Percentiles rank a stretch among this genome's conserved stretches.
Evolutionary conservation across 2,329 filamentous ascomycete species (phyloP).

Genomic region (Eurotiales sp.): DNA sequence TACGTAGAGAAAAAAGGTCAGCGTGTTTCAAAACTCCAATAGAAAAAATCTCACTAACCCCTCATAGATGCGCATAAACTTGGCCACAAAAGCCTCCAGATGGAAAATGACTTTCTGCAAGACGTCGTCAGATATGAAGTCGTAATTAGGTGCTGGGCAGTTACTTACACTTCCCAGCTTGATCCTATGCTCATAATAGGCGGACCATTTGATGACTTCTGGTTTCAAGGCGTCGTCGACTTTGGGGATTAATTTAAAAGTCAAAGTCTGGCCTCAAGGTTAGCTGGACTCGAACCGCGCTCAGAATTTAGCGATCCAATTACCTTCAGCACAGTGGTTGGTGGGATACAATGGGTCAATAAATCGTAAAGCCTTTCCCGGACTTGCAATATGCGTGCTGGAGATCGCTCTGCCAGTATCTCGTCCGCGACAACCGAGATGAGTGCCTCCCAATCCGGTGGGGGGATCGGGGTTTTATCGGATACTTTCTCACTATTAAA

Average conservation of each 20-base stretch:
- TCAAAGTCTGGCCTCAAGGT: slow-evolving; percentile 60
- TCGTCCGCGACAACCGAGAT: slow-evolving; percentile 87
- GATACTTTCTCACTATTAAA: slow-evolving; percentile 74
- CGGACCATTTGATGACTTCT: slow-evolving; percentile 92
- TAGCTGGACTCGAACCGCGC: background rate
- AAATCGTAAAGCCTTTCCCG: slow-evolving; percentile 95
- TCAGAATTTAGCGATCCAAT: background rate
- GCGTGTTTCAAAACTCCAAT: slow-evolving; percentile 10
- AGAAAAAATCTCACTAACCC: slow-evolving; percentile 55
- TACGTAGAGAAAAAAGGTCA: slow-evolving; percentile 28
- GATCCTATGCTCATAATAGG: slow-evolving; percentile 95
- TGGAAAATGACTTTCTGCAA: slow-evolving; percentile 89
- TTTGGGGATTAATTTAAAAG: slow-evolving; percentile 83
- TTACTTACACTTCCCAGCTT: slow-evolving; percentile 66
- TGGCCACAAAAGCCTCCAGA: slow-evolving; percentile 94
- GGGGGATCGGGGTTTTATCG: slow-evolving; percentile 83
- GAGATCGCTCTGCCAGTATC: slow-evolving; percentile 90
- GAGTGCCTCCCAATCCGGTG: slow-evolving; percentile 93
- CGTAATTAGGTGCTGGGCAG: too few species aligned
- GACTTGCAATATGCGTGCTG: slow-evolving; percentile 79
- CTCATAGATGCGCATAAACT: slow-evolving; percentile 95
- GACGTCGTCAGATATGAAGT: background rate
- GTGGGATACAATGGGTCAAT: slow-evolving; percentile 92
- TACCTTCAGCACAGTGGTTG: slow-evolving; percentile 85
- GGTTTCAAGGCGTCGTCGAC: slow-evolving; percentile 87